Evolutionary conservation across 2,329 filamentous ascomycete species (phyloP).

Genomic region (Dothideomycetes sp.): DNA sequence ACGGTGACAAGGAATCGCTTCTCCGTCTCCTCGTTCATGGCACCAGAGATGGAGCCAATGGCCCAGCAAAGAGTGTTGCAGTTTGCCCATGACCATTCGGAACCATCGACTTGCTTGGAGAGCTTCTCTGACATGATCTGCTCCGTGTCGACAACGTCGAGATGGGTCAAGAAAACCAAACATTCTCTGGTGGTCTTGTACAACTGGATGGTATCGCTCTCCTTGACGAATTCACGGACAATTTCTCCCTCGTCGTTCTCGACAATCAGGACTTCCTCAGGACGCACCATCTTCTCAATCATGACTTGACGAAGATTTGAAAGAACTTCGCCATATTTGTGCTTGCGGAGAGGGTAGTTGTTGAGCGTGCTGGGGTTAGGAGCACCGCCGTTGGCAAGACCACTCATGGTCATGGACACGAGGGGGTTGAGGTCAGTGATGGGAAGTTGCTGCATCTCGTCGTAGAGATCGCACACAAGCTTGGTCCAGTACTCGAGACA

Average conservation of each 20-base stretch:
- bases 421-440: slow-evolving; percentile 89
- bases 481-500: slow-evolving; percentile 99
- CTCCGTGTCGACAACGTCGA: slow-evolving; percentile 95
- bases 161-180: slow-evolving; percentile 89
- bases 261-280: slow-evolving; percentile 96
- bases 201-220: slow-evolving; percentile 96
- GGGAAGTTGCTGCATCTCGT: slow-evolving; percentile 95
- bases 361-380: slow-evolving; percentile 75
- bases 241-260: slow-evolving; percentile 99
- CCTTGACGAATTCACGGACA: slow-evolving; percentile 97
- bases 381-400: slow-evolving; percentile 68
- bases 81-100: slow-evolving; percentile 98
- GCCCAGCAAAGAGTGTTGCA: slow-evolving; percentile 99
- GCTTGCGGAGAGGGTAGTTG: slow-evolving; percentile 89
- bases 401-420: slow-evolving; percentile 63
- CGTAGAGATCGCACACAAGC: slow-evolving; percentile 92
- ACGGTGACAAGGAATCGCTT: slow-evolving; percentile 97
- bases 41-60: slow-evolving; percentile 94
- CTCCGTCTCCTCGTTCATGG: slow-evolving; percentile 99
- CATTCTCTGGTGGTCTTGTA: slow-evolving; percentile 99
- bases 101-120: slow-evolving; percentile 84
- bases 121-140: slow-evolving; percentile 99
- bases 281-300: slow-evolving; percentile 99
- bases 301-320: slow-evolving; percentile 93
- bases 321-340: slow-evolving; percentile 92